These are phyloP conservation scores for Entomophthora muscae DNA, from an alignment of 371 early-diverging fungal species.

Conservation along the genomic window DNA sequence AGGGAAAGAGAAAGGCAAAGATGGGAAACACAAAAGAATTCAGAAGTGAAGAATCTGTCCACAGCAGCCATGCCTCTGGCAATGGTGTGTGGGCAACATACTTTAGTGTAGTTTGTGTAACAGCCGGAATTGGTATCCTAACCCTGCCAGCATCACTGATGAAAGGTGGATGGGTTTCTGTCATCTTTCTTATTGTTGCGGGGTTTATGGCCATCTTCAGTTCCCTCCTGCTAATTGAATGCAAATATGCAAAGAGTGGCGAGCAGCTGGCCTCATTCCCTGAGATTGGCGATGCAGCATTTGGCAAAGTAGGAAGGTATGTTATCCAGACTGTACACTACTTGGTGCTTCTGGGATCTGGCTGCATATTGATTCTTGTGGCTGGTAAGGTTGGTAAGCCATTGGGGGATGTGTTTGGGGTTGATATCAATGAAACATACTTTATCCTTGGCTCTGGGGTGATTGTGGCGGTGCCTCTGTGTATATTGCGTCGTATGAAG, in stretches of 20 bases:
- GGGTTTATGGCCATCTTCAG: conserved; percentile 52
- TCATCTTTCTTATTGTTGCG: conserved; percentile 46
- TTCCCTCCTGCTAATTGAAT: conserved; percentile 31
- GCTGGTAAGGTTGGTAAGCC: too few species aligned
- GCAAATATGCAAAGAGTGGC: conserved; percentile 40
- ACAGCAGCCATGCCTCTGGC: too few species aligned
- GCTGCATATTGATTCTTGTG: conserved; percentile 58
- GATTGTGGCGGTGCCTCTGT: not conserved
- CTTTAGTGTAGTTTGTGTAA: conserved; percentile 55
- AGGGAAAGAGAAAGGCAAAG: too few species aligned
- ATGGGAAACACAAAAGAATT: too few species aligned
- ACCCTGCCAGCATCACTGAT: conserved; percentile 69
- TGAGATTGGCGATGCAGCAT: too few species aligned
- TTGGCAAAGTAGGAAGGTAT: conserved; percentile 34
- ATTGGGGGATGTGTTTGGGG: too few species aligned
- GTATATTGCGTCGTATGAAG: not conserved
- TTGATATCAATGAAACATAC: too few species aligned
- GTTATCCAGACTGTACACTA: conserved; percentile 41
- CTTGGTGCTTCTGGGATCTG: conserved; percentile 47
- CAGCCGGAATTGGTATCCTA: conserved; percentile 70
- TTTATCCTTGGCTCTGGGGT: too few species aligned
- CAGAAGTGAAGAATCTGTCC: too few species aligned
- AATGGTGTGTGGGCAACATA: too few species aligned
- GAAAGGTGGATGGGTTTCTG: conserved; percentile 69
- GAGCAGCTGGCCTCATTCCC: too few species aligned